Evolutionary conservation across 1,284 basidiomycete species (phyloP).

Genomic region (Leccinum fallax): DNA sequence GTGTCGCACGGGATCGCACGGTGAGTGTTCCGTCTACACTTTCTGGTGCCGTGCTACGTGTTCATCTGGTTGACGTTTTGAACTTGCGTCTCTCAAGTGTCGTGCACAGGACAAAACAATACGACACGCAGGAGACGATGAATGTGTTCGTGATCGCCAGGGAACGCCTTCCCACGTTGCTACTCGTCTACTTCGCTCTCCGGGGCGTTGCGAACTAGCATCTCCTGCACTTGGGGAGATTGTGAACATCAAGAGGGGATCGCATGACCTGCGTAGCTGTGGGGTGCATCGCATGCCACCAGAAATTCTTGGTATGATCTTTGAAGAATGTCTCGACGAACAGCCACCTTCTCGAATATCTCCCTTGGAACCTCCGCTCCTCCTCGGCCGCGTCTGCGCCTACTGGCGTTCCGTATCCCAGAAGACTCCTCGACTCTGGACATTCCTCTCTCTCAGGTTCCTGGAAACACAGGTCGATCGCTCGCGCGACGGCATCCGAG

Average conservation of each 20-base stretch:
- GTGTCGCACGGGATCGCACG: constrained; percentile 1
- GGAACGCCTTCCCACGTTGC: not conserved
- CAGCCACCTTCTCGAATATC: not conserved
- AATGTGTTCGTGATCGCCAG: not conserved
- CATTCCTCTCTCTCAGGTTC: constrained; percentile 25
- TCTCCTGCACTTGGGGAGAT: not conserved
- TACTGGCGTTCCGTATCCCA: constrained; percentile 26
- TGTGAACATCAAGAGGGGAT: not conserved
- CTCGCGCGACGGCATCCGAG: constrained; percentile 20
- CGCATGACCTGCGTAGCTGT: not conserved
- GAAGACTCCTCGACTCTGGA: constrained; percentile 24
- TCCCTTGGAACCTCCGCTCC: constrained; percentile 19
- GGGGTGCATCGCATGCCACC: constrained; percentile 23
- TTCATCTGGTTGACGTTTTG: constrained; percentile 1
- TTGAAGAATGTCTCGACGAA: constrained; percentile 24
- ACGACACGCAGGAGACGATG: not conserved
- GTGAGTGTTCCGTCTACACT: constrained; percentile 15
- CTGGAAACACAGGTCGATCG: constrained; percentile 27
- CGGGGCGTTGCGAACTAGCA: not conserved
- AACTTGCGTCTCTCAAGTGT: not conserved
- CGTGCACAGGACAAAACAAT: constrained; percentile 5
- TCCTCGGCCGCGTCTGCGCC: constrained; percentile 27
- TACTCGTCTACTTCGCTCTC: not conserved
- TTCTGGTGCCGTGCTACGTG: not conserved
- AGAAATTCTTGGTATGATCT: constrained; percentile 29